A percentile compares a stretch with the other conserved stretches of the same genome.
These are phyloP conservation scores for Cynanchum wilfordii DNA, from an alignment of 257 asterid genomes.

Conservation along the genomic window DNA sequence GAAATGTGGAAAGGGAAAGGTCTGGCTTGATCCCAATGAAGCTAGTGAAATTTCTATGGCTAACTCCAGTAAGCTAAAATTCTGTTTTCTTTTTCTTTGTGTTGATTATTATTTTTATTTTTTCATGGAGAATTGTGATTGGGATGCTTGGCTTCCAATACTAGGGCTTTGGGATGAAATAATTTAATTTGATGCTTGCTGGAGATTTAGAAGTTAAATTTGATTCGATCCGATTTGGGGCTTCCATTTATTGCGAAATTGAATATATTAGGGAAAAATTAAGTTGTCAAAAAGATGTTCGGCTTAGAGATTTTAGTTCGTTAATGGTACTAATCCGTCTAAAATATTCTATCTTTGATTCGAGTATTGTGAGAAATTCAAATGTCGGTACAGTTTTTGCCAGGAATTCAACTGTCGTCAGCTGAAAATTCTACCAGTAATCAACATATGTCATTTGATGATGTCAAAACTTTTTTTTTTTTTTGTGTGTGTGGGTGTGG, in stretches of 20 bases:
- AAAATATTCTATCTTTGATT: not conserved
- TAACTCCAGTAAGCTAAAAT: not conserved
- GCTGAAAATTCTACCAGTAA: not conserved
- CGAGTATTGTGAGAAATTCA: not conserved
- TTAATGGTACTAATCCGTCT: too few species aligned
- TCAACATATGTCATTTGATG: not conserved
- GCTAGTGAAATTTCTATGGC: not conserved
- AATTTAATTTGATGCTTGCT: not conserved
- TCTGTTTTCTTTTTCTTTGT: not conserved
- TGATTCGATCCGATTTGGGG: not conserved
- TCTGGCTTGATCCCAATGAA: not conserved
- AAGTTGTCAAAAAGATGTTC: not conserved
- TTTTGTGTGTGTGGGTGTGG: too few species aligned
- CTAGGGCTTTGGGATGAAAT: not conserved
- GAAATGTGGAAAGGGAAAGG: not conserved
- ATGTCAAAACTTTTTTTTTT: not conserved
- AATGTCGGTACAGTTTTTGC: not conserved
- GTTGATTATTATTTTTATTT: not conserved
- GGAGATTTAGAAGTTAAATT: not conserved
- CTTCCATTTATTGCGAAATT: not conserved
- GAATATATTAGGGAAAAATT: not conserved
- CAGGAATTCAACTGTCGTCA: not conserved
- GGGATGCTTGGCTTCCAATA: not conserved
- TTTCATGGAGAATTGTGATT: not conserved
- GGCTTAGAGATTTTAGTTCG: not conserved